Base-by-base conservation (phyloP, 2,329 filamentous ascomycete species). In the Fusarium mangiferae region DNA sequence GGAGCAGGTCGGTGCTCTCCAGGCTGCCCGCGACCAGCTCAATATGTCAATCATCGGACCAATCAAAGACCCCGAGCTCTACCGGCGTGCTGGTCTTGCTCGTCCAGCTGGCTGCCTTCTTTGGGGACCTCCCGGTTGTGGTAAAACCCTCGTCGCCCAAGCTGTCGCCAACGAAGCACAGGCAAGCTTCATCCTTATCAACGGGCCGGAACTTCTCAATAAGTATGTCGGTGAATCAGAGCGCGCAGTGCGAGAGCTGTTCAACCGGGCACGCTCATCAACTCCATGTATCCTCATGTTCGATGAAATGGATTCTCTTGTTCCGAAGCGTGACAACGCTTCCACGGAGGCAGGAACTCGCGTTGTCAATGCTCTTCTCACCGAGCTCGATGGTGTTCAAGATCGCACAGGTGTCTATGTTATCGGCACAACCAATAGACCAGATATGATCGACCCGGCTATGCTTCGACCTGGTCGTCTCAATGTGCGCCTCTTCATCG, bases 191-290 rank as follows among this genome's bases (percentile, higher is more conserved):
- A 99, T 99, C 83, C 95, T 94, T 59, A 94, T 99, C 83, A 98
- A 98, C 83, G 96, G 96, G 0, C 96, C 96, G 1, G 96, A 99
- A 81, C 87, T 99, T 15, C 89, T 99, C 51, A 98, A 98, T 86
- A 99, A 98, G 83, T 99, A 96, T 81, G 95, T 99, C 15, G 96
- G 96, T 75, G 96, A 99, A 83, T 97, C 94, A 12, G 96, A 99
- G 84, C 92, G 96, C 17, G 94, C 95, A 1, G 93, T 99, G 4
- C 91, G 96, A 28, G 94, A 97, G 81, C 93, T 98, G 1, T 99
- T 99, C 82, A 90, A 92, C 73, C 92, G 96, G 22, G 96, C 96
- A 2, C 90, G 95, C 58, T 93, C 93, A 2, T 96, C 93, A 13
- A 89, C 95, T 1, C 96, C 96, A 2, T 98, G 96, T 80, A 94